Conservation (phyloP, 805 yeast species). For the Yarrowia alimentaria region DNA sequence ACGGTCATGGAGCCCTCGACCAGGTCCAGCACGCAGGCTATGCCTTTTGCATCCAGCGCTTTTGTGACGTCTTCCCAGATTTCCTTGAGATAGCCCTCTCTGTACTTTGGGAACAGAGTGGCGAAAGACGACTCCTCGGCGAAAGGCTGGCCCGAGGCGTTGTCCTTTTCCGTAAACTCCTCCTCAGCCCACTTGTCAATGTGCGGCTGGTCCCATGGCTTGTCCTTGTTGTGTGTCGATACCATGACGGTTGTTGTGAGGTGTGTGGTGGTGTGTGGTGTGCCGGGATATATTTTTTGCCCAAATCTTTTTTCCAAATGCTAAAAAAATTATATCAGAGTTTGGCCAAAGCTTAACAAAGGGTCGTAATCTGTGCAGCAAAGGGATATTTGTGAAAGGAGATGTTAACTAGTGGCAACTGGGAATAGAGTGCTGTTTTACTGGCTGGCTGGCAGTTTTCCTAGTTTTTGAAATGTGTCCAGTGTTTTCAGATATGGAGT, state of each 20-base stretch:
- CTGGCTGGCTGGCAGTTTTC: too few species aligned
- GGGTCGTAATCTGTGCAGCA: too few species aligned
- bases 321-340: neutral
- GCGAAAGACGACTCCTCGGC: slow-evolving; percentile 95
- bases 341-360: too few species aligned
- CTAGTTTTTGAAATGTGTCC: too few species aligned
- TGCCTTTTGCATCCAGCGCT: slow-evolving; percentile 63
- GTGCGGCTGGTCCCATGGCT: slow-evolving; percentile 97
- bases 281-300: slow-evolving; percentile 14
- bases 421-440: too few species aligned
- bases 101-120: slow-evolving; percentile 93
- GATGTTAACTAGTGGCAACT: too few species aligned
- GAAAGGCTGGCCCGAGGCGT: slow-evolving; percentile 80
- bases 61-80: slow-evolving; percentile 93
- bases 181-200: slow-evolving; percentile 90
- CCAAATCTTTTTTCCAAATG: slow-evolving; percentile 5
- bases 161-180: slow-evolving; percentile 86
- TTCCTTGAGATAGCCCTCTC: slow-evolving; percentile 84
- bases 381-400: too few species aligned
- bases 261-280: slow-evolving; percentile 1
- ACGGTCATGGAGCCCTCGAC: slow-evolving; percentile 98
- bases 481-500: too few species aligned
- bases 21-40: slow-evolving; percentile 81
- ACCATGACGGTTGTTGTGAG: slow-evolving; percentile 50
- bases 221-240: slow-evolving; percentile 88